A percentile compares a stretch with the other conserved stretches of the same genome.
These are phyloP conservation scores for Astragalus membranaceus DNA, from an alignment of 306 rosid species.

Conservation along the genomic window DNA sequence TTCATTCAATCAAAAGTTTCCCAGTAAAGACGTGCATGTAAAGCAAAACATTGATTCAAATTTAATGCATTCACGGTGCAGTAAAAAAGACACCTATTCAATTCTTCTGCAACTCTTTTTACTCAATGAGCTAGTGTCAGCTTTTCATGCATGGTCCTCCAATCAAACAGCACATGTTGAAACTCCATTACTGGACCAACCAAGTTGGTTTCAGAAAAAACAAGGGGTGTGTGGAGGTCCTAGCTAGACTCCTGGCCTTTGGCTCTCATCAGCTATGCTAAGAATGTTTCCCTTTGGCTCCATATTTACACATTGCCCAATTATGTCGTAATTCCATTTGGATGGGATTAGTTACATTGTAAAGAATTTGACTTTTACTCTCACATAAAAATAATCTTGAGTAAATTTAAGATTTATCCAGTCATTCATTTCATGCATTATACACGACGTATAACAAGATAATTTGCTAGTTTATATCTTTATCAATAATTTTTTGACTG, in stretches of 20 bases:
- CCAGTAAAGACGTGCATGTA: neutral
- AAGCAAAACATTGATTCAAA: neutral
- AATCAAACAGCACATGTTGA: constrained; percentile 17
- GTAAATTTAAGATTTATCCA: no score
- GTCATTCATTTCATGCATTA: no score
- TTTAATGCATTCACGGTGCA: neutral
- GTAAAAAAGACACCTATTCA: neutral
- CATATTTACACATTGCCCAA: neutral
- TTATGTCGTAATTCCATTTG: neutral
- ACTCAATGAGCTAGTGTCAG: constrained; percentile 23
- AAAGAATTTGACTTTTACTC: no score
- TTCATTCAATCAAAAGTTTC: constrained; percentile 4
- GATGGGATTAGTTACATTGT: no score
- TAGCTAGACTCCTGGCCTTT: neutral
- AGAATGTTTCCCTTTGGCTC: constrained; percentile 30
- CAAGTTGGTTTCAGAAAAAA: neutral
- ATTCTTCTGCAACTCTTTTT: constrained; percentile 15
- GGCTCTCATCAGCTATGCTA: neutral
- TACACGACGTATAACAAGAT: no score
- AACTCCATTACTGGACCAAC: neutral
- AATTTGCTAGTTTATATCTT: no score
- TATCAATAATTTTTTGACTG: no score
- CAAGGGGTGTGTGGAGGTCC: neutral
- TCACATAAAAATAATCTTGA: no score
- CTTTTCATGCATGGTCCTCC: constrained; percentile 29